Evolutionary conservation across 495 filamentous ascomycete species (phyloP).

Genomic region (Podospora anserina): DNA sequence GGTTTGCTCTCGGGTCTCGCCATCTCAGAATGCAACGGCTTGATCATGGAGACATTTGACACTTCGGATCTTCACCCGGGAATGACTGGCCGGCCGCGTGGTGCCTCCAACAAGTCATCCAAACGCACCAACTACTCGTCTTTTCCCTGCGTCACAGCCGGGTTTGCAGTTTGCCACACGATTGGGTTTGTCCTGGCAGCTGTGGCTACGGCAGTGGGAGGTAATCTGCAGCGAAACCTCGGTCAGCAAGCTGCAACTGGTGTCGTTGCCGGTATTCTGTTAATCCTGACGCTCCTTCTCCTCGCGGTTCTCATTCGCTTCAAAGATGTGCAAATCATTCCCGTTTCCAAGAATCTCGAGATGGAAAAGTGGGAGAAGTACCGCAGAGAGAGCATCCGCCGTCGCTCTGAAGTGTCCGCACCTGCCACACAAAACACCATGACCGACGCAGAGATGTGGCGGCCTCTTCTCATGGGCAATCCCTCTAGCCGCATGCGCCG

Average conservation of each 20-base stretch:
- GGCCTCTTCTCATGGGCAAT: conserved; percentile 64
- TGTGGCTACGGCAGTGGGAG: conserved; percentile 59
- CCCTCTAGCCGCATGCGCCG: conserved; percentile 61
- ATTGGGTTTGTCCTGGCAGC: conserved; percentile 64
- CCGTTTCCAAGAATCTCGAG: conserved; percentile 48
- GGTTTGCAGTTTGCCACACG: conserved; percentile 65
- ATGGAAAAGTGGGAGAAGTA: conserved; percentile 50
- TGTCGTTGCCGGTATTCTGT: conserved; percentile 58
- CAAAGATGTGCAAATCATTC: conserved; percentile 64
- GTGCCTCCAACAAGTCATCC: conserved; percentile 42
- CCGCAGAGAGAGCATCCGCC: conserved; percentile 39
- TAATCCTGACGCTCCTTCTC: conserved; percentile 60
- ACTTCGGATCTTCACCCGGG: conserved; percentile 64
- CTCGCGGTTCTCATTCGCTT: conserved; percentile 58
- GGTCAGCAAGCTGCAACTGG: conserved; percentile 65
- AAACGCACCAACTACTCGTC: conserved; percentile 65
- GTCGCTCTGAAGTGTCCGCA: conserved; percentile 34
- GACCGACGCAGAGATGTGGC: conserved; percentile 58
- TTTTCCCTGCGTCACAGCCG: conserved; percentile 67
- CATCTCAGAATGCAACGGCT: conserved; percentile 69
- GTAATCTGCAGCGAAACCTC: conserved; percentile 55
- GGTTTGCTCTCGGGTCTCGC: conserved; percentile 68
- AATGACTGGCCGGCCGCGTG: conserved; percentile 55
- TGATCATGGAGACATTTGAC: conserved; percentile 80
- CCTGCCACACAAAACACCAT: conserved; percentile 30